These are phyloP conservation scores for Torrubiella hemipterigena DNA, from an alignment of 2,329 filamentous ascomycete species.

Conservation along the genomic window DNA sequence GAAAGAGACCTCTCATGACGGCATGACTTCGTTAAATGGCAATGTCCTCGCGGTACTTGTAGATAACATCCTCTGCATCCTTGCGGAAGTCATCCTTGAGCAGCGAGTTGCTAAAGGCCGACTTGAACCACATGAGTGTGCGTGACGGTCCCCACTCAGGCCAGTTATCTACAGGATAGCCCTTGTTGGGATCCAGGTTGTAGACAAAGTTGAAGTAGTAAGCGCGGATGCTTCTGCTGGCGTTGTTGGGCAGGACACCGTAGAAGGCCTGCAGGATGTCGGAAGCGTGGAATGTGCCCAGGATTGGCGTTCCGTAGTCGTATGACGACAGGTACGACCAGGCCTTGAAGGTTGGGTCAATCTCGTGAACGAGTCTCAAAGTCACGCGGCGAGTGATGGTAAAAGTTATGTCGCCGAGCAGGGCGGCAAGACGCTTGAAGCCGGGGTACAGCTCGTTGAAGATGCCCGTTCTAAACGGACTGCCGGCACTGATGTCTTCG, in stretches of 20 bases:
- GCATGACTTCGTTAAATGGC: too few species aligned
- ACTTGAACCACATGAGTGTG: conserved; percentile 37
- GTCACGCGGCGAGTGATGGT: conserved; percentile 58
- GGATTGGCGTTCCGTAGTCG: conserved; percentile 54
- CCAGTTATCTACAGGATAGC: conserved; percentile 23
- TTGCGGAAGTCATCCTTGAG: conserved; percentile 26
- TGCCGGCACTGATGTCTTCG: conserved; percentile 42
- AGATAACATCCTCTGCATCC: too few species aligned
- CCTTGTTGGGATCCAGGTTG: conserved; percentile 56
- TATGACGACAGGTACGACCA: conserved; percentile 73
- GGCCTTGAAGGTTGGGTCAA: conserved; percentile 45
- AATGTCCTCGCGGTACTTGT: too few species aligned
- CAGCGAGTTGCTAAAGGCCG: conserved; percentile 15
- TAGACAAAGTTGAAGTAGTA: conserved; percentile 68
- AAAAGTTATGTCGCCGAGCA: conserved; percentile 66
- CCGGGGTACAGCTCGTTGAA: conserved; percentile 65
- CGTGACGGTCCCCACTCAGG: conserved; percentile 24
- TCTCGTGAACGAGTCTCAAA: conserved; percentile 32
- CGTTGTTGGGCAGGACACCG: conserved; percentile 50
- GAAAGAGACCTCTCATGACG: too few species aligned
- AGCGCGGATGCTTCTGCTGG: conserved; percentile 44
- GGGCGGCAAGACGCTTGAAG: conserved; percentile 65
- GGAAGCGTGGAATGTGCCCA: conserved; percentile 65
- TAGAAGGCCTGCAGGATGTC: conserved; percentile 61
- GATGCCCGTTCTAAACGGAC: conserved; percentile 57